Percentiles rank a stretch among this genome's conserved stretches.
phyloP scores from a whole-genome alignment of 176 grass and related monocot genomes.

The Hordeum marinum region DNA sequence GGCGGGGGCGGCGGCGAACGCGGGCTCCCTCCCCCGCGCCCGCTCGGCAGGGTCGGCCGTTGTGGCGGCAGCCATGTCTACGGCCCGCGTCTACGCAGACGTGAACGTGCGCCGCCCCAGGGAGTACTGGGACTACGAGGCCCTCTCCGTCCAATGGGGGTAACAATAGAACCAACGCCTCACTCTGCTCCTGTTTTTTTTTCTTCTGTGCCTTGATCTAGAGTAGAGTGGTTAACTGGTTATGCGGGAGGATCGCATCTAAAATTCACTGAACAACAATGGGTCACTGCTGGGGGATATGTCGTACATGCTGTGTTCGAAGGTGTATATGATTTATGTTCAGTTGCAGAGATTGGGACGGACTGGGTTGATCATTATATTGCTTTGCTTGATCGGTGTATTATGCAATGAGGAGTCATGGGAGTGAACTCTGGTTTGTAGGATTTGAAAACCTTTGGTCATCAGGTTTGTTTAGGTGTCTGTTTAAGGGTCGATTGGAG shows the following conservation, averaged over 20 bases:
- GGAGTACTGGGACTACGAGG: constrained; percentile 77
- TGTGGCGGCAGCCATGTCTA: constrained; percentile 36
- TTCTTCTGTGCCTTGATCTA: background rate
- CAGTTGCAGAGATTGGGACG: background rate
- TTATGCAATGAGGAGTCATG: background rate
- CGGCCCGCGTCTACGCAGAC: constrained; percentile 53
- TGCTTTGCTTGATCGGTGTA: constrained; percentile 3
- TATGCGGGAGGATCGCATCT: constrained; percentile 13
- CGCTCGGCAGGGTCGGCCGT: background rate
- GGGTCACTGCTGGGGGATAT: background rate
- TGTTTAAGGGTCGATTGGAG: background rate
- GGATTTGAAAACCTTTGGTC: background rate
- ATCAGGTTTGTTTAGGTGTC: background rate
- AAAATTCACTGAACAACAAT: background rate
- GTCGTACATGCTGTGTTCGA: background rate
- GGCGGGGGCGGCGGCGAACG: constrained; percentile 12
- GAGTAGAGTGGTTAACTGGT: constrained; percentile 7
- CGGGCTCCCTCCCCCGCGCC: constrained; percentile 1
- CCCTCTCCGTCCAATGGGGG: constrained; percentile 64
- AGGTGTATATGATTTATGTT: background rate
- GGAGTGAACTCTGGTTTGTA: background rate
- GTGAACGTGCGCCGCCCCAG: constrained; percentile 52
- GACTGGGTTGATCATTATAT: background rate
- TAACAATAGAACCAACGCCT: constrained; percentile 1
- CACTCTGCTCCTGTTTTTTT: background rate